These are phyloP conservation scores for Picochlorum costavermella DNA, from an alignment of 139 green algal species.

Conservation along the genomic window DNA sequence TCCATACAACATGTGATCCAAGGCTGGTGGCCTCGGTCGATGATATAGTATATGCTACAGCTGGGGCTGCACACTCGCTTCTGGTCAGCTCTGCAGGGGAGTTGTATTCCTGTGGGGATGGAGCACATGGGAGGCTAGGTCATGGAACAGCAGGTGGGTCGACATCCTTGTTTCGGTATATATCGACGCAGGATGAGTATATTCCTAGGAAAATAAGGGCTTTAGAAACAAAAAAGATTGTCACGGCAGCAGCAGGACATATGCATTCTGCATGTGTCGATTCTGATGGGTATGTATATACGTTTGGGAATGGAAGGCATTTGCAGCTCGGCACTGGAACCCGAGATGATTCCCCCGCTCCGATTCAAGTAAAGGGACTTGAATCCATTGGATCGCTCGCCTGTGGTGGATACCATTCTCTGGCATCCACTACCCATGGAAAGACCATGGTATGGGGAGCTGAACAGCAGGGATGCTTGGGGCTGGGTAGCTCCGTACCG, in stretches of 20 bases:
- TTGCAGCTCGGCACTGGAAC: conserved; percentile 10
- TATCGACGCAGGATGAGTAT: conserved; percentile 12
- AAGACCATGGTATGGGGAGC: conserved; percentile 29
- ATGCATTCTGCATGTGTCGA: conserved; percentile 32
- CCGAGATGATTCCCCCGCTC: not conserved
- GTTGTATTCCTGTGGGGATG: conserved; percentile 65
- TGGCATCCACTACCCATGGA: conserved; percentile 21
- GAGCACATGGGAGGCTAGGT: conserved; percentile 49
- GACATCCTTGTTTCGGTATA: conserved; percentile 1
- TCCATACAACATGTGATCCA: not conserved
- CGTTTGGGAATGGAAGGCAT: conserved; percentile 26
- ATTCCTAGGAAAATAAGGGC: conserved; percentile 24
- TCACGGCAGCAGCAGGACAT: conserved; percentile 21
- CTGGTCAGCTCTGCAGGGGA: conserved; percentile 54
- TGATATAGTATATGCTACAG: conserved; percentile 46
- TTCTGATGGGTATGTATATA: conserved; percentile 6
- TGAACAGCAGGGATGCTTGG: conserved; percentile 29
- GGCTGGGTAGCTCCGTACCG: conserved; percentile 11
- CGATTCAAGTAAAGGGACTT: not conserved
- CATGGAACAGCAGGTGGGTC: conserved; percentile 30
- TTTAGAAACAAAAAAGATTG: conserved; percentile 19
- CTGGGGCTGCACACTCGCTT: conserved; percentile 57
- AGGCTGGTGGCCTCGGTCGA: not conserved
- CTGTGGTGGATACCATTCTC: conserved; percentile 26
- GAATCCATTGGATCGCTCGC: conserved; percentile 10